Conservation (phyloP, 2,329 filamentous ascomycete genomes). For the Epichloe aotearoae region DNA sequence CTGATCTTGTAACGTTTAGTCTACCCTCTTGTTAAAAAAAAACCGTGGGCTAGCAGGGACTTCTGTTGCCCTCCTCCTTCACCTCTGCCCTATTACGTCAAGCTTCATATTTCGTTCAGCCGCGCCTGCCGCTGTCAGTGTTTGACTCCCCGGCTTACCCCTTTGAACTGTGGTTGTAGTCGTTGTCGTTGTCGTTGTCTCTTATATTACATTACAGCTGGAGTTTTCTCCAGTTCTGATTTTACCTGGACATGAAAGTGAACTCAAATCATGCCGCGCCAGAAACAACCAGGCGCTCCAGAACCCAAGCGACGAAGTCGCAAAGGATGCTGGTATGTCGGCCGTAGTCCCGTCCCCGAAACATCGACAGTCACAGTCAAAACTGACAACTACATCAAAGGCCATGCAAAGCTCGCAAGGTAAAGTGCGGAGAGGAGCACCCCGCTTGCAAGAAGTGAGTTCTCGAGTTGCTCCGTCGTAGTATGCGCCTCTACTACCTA, state of each 20-base stretch:
- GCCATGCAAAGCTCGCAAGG: constrained; percentile 63
- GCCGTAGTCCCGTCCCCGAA: not conserved
- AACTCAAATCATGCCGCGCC: constrained; percentile 25
- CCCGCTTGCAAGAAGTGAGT: constrained; percentile 53
- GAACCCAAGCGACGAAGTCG: constrained; percentile 32
- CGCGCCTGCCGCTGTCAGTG: not conserved
- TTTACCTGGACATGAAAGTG: not conserved
- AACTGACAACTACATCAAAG: constrained; percentile 23
- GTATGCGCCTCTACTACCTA: not conserved
- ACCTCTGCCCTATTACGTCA: not conserved
- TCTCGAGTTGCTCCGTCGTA: not conserved
- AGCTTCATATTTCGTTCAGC: not conserved
- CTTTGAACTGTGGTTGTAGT: not conserved
- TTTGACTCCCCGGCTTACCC: not conserved
- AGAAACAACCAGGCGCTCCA: constrained; percentile 27
- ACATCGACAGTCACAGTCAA: not conserved
- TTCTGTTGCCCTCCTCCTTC: not conserved
- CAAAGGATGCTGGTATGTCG: constrained; percentile 30
- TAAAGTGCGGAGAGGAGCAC: constrained; percentile 68
- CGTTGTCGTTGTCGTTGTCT: not conserved
- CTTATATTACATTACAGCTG: not conserved
- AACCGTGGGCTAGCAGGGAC: not conserved
- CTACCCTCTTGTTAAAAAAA: not conserved
- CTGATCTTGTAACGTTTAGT: not conserved
- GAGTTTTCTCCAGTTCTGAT: no score